Evolutionary conservation across 768 basidiomycete species (phyloP).

Genomic region (Pleurotus eryngii): DNA sequence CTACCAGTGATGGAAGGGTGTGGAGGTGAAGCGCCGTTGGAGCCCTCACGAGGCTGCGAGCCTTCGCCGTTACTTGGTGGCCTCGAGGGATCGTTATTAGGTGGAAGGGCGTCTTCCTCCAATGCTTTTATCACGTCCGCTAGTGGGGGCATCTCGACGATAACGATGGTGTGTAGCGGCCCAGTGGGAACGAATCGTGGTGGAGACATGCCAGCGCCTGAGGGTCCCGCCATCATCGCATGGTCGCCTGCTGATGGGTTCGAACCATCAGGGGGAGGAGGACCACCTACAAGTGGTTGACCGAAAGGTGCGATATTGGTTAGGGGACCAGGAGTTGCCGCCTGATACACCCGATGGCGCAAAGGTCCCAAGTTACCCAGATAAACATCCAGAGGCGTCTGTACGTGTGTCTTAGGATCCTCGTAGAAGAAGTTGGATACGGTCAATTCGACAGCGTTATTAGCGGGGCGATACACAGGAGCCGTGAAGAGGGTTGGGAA

Average conservation of each 20-base stretch:
- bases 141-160: slow-evolving; percentile 81
- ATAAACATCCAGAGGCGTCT: slow-evolving; percentile 82
- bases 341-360: slow-evolving; percentile 71
- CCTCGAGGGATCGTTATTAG: slow-evolving; percentile 33
- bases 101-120: slow-evolving; percentile 62
- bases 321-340: slow-evolving; percentile 64
- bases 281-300: slow-evolving; percentile 35
- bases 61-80: slow-evolving; percentile 23
- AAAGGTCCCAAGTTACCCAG: slow-evolving; percentile 89
- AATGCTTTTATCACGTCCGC: slow-evolving; percentile 75
- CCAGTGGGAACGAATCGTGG: slow-evolving; percentile 52
- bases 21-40: slow-evolving; percentile 18
- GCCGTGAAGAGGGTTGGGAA: slow-evolving; percentile 84
- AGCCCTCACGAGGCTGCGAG: slow-evolving; percentile 23
- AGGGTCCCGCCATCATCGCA: slow-evolving; percentile 14
- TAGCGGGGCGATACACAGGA: slow-evolving; percentile 67
- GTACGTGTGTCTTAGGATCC: slow-evolving; percentile 58
- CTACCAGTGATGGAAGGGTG: slow-evolving; percentile 60
- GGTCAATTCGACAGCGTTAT: slow-evolving; percentile 77
- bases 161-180: slow-evolving; percentile 74
- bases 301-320: slow-evolving; percentile 62
- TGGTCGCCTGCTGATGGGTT: slow-evolving; percentile 22
- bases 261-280: slow-evolving; percentile 23
- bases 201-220: slow-evolving; percentile 25
- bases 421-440: slow-evolving; percentile 88